Base-by-base conservation (phyloP, 805 yeast species). In the Kazachstania viticola region DNA sequence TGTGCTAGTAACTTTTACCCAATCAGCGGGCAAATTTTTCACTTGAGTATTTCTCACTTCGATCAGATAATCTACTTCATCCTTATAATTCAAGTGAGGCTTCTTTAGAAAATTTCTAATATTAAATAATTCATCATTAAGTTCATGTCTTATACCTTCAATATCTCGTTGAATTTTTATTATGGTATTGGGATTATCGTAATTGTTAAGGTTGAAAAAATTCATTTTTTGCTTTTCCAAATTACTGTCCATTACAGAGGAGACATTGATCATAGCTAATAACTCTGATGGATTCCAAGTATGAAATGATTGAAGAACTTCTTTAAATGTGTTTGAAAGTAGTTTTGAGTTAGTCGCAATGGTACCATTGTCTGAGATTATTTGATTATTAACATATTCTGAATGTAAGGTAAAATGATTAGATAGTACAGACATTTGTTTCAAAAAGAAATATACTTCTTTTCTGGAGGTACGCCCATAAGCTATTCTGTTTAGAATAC, bases 1-100 rank as follows among this genome's bases (percentile, higher is more conserved):
- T 29, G 93, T 69, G 7, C 79, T 79, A 44, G 71, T 79, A 17
- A 81, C 69, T 42, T 82, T 79, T 9, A 78, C 57, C 95, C 95
- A 88, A 31, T 71, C 73, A 2, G 60, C 44, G 0, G 97, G 97
- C 2, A 87, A 54, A 1, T 58, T 54, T 27, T 69, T 70, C 2
- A 68, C 61, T 27, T 70, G 70, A 9, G 68, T 56, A 39, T 75
- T 75, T 27, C 83, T 60, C 0, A 88, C 75, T 45, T 87, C 95
- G 15, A 91, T 66, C 29, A 87, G 58, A 46, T 77, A 80, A 2
- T 83, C 78, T 14, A 78, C 80, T 32, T 73, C 76, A 31, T 69
- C 65, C 33, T 70, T 73, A 44, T 62, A 84, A 14, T 65, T 59
- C 32, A 79, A 48, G 25, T 68, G 61, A 0, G 87, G 80, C 18